Base-by-base conservation (phyloP, 2,329 filamentous ascomycete species). In the Curvularia sp. region DNA sequence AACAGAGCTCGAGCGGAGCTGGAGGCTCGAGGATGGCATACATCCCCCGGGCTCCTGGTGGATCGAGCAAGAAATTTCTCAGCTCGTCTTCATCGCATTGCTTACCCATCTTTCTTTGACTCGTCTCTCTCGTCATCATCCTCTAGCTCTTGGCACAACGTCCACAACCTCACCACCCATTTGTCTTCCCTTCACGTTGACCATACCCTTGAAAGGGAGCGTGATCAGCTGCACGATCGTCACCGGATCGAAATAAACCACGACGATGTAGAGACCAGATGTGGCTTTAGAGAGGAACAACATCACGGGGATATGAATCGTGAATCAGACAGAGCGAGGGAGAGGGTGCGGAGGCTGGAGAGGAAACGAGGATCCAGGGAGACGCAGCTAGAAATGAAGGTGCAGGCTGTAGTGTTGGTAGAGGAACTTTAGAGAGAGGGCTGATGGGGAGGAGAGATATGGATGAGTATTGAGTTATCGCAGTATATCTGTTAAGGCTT, bases 1-100 rank as follows among this genome's bases (percentile, higher is more conserved):
- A 54, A 62, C 44, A 75, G 61, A 62, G 67, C 62, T 24, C 63
- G 52, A 39, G 59, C 57, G 26, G 61, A 62, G 39, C 53, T 66
- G 47, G 46, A 57, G 26, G 48, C 41, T 22, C 53, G 30, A 4
- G 63, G 60, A 2, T 53, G 57, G 58, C 64, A 63, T 43, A 55
- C 30, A 18, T 15, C 28, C 1, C 42, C 26, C 42, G 39, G 31
- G 12, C n/a, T 28, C 1, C 26, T 31, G 12, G 20, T 24, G 6
- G 20, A 47, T 13, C 26, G 38, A 28, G 4, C 22, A n/a, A n/a
- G 5, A n/a, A 15, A 12, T 10, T 26, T 18, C 5, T 15, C 15
- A 13, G 30, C 10, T 15, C 50, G 20, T 38, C 30, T 51, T 35
- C 30, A 22, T 3, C 12, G 9, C 7, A 20, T 22, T n/a, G 7